phyloP scores from a whole-genome alignment of 441 rosid species.

The Aquilaria agallochum region DNA sequence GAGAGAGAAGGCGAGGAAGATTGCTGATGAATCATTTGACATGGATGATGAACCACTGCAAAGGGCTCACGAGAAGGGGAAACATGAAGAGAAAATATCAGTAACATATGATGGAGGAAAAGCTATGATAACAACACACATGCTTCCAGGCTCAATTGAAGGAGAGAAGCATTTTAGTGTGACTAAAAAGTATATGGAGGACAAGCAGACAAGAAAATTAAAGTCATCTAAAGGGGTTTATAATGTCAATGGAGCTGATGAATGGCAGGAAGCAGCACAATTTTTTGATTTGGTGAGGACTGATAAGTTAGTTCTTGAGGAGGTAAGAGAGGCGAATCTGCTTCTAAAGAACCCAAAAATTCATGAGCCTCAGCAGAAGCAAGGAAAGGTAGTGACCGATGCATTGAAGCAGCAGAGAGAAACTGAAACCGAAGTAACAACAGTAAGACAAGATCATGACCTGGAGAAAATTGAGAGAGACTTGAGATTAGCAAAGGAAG shows the following conservation, averaged over 20 bases:
- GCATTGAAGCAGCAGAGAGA: conserved; percentile 30
- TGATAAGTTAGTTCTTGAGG: conserved; percentile 41
- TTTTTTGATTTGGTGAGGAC: conserved; percentile 66
- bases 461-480: conserved; percentile 21
- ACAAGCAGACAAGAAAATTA: conserved; percentile 38
- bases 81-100: conserved; percentile 21
- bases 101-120: conserved; percentile 25
- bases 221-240: conserved; percentile 40
- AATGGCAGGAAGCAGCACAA: conserved; percentile 73
- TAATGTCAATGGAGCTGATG: conserved; percentile 45
- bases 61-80: conserved; percentile 19
- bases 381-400: conserved; percentile 26
- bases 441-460: conserved; percentile 21
- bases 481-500: conserved; percentile 23
- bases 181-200: conserved; percentile 28
- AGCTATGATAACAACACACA: conserved; percentile 14
- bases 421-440: conserved; percentile 21
- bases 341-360: conserved; percentile 16
- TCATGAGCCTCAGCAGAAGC: conserved; percentile 37
- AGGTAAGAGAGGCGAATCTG: conserved; percentile 31
- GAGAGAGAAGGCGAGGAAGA: conserved; percentile 30
- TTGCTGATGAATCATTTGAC: conserved; percentile 11
- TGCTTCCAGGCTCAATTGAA: conserved; percentile 25
- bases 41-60: conserved; percentile 19
- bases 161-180: conserved; percentile 18